Percentiles rank a stretch among this genome's conserved stretches.
These are phyloP conservation scores for Yamagishiella unicocca DNA, from an alignment of 139 green algal genomes.

Conservation along the genomic window DNA sequence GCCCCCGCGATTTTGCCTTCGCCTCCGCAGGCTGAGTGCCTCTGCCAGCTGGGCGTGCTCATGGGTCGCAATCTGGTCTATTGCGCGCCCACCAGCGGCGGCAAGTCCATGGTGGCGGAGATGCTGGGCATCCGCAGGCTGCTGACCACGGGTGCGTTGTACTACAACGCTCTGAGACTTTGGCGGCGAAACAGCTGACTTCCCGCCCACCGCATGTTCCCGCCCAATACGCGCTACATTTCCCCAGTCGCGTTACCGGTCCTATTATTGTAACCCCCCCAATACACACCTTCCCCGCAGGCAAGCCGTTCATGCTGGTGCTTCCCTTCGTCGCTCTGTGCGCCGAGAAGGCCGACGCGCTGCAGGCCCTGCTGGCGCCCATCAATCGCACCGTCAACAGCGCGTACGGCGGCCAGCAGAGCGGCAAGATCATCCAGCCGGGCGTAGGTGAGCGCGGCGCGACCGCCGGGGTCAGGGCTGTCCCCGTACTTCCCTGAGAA, in stretches of 20 bases:
- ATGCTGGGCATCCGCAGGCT: slow-evolving; percentile 76
- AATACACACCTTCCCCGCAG: no score
- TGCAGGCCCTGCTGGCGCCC: slow-evolving; percentile 63
- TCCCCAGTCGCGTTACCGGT: no score
- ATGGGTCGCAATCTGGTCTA: slow-evolving; percentile 86
- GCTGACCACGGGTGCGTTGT: slow-evolving; percentile 53
- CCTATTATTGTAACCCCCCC: no score
- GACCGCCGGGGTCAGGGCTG: no score
- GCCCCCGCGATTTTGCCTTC: no score
- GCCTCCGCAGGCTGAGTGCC: slow-evolving; percentile 70
- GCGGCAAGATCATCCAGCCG: slow-evolving; percentile 39
- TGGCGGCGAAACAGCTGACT: no score
- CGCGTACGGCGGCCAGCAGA: slow-evolving; percentile 64
- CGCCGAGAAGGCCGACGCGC: slow-evolving; percentile 67
- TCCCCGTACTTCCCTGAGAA: no score
- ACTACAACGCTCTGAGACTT: no score
- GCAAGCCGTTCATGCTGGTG: slow-evolving; percentile 69
- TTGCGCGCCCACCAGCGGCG: slow-evolving; percentile 85
- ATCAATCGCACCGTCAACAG: slow-evolving; percentile 53
- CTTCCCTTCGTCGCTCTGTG: slow-evolving; percentile 85
- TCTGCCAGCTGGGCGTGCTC: slow-evolving; percentile 74
- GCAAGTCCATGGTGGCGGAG: slow-evolving; percentile 85
- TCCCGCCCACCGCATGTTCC: no score
- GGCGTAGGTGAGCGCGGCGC: slow-evolving; percentile 37
- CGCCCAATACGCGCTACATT: no score